Conservation (phyloP, 2,329 filamentous ascomycete species). For the Pseudofabraea citricarpa region DNA sequence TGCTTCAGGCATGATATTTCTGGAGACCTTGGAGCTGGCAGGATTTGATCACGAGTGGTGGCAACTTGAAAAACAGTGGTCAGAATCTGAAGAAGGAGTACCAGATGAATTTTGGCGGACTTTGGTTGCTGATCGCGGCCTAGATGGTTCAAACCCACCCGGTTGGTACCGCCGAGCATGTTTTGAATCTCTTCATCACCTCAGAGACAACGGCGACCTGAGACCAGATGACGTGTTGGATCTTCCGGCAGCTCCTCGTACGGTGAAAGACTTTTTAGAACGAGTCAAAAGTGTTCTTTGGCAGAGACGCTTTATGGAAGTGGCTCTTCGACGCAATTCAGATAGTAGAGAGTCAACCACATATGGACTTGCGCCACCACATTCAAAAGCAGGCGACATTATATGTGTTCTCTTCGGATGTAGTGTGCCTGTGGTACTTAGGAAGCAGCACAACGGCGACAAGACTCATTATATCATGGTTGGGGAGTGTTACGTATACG, state of each 20-base stretch:
- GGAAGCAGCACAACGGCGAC: neutral
- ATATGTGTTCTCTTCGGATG: constrained; percentile 4
- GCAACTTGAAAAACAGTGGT: neutral
- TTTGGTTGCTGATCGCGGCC: constrained; percentile 1
- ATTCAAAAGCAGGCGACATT: neutral
- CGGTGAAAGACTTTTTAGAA: neutral
- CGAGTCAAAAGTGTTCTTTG: neutral
- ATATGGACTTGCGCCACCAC: neutral
- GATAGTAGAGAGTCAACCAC: too few relatives aligned
- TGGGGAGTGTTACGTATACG: constrained; percentile 6
- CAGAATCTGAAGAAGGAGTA: neutral
- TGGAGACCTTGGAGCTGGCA: neutral
- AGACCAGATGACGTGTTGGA: neutral
- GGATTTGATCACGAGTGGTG: neutral
- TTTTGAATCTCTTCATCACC: neutral
- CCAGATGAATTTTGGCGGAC: constrained; percentile 2
- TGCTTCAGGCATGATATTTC: neutral
- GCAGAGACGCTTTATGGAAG: constrained; percentile 1
- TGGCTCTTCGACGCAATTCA: too few relatives aligned
- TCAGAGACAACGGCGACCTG: neutral
- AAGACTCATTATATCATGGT: neutral
- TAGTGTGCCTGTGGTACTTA: constrained; percentile 3
- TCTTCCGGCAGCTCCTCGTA: too few relatives aligned
- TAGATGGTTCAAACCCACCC: neutral
- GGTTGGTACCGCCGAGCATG: neutral